Conservation (phyloP, 352 stramenopile genomes). For the Globisporangium spinosum region DNA sequence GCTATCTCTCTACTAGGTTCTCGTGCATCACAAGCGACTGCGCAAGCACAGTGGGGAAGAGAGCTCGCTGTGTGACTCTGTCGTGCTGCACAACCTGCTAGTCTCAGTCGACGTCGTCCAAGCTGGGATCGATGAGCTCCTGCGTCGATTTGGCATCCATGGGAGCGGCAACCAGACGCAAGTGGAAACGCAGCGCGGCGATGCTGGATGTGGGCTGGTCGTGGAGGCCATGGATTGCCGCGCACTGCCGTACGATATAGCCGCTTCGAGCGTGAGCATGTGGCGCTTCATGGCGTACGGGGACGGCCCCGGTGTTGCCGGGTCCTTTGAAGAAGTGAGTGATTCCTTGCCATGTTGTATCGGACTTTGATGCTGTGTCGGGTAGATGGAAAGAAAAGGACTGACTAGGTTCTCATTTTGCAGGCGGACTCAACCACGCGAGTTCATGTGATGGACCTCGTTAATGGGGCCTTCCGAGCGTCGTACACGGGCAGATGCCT, state of each 20-base stretch:
- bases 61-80: background rate
- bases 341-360: background rate
- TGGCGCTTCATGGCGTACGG: background rate
- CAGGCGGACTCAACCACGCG: background rate
- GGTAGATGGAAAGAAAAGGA: background rate
- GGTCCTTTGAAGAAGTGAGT: background rate
- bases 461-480: background rate
- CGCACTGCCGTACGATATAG: background rate
- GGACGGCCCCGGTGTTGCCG: background rate
- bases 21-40: background rate
- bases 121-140: background rate
- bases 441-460: background rate
- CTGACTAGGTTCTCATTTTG: background rate
- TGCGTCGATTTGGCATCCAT: background rate
- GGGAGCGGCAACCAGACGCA: background rate
- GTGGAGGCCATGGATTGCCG: background rate
- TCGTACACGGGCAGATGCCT: background rate
- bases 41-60: background rate
- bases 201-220: background rate
- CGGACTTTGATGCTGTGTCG: background rate
- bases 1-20: background rate
- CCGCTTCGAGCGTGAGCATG: background rate
- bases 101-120: background rate
- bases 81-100: background rate
- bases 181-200: background rate